Evolutionary conservation across 305 asterid species (phyloP).

Genomic region (Euphrasia arctica): DNA sequence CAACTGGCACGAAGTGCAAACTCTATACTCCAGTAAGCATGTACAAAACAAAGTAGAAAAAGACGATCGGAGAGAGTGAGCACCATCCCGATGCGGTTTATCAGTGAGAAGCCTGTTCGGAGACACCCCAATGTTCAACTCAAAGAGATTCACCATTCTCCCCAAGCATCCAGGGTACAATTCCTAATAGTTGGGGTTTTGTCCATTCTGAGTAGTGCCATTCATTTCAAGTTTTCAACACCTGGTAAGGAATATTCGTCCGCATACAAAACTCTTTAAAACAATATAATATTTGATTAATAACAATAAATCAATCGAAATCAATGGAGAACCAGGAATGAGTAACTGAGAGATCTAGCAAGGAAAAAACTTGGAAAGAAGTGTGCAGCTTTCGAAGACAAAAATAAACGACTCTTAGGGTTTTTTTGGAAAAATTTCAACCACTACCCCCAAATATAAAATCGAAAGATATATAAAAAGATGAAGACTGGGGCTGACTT

Average conservation of each 20-base stretch:
- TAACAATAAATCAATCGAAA: neutral
- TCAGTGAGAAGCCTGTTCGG: constrained; percentile 66
- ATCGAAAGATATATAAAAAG: neutral
- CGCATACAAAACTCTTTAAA: constrained; percentile 9
- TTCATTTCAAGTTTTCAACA: constrained; percentile 73
- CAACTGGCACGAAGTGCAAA: constrained; percentile 9
- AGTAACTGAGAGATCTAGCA: neutral
- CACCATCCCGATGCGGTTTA: constrained; percentile 72
- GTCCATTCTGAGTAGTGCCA: constrained; percentile 42
- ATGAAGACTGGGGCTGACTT: neutral
- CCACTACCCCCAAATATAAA: neutral
- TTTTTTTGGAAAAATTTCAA: neutral
- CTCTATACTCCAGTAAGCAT: constrained; percentile 8
- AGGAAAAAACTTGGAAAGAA: neutral
- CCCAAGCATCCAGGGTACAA: constrained; percentile 88
- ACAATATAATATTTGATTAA: constrained; percentile 10
- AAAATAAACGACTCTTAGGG: neutral
- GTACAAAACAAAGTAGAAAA: constrained; percentile 5
- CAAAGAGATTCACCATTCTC: constrained; percentile 83
- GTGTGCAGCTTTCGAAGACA: neutral
- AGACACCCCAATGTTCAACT: constrained; percentile 56
- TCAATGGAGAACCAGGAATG: constrained; percentile 4
- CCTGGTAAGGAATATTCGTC: constrained; percentile 38
- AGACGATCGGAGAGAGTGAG: constrained; percentile 24
- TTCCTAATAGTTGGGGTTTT: constrained; percentile 46